phyloP scores from a whole-genome alignment of 2,329 filamentous ascomycete species.

The Chaetomium olivaceum region DNA sequence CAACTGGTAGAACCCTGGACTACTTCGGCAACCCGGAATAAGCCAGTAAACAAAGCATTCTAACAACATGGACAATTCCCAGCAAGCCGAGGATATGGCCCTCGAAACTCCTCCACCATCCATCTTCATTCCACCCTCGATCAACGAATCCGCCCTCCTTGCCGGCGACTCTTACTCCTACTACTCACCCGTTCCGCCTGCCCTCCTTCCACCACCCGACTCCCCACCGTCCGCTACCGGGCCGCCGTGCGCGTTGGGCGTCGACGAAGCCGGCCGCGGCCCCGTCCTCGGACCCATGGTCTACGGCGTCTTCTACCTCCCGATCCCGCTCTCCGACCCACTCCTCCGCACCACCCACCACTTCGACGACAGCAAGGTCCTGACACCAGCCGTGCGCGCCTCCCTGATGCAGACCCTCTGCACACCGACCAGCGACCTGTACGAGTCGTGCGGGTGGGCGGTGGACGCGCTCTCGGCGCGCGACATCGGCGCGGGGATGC shows the following conservation, averaged over 20 bases:
- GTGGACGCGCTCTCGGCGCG: constrained; percentile 77
- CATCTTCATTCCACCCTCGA: constrained; percentile 68
- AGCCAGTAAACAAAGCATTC: background rate
- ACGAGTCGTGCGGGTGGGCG: constrained; percentile 74
- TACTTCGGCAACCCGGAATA: background rate
- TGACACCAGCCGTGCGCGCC: constrained; percentile 77
- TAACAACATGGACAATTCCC: constrained; percentile 44
- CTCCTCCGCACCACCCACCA: constrained; percentile 77
- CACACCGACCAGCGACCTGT: constrained; percentile 55
- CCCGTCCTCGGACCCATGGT: constrained; percentile 86
- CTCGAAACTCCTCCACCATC: constrained; percentile 33
- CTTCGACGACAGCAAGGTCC: constrained; percentile 94
- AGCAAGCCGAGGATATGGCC: constrained; percentile 37
- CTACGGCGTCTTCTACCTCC: constrained; percentile 73
- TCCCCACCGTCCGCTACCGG: constrained; percentile 33
- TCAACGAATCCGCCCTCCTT: constrained; percentile 58
- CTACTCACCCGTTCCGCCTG: constrained; percentile 66
- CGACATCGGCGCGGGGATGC: constrained; percentile 79
- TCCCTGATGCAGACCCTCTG: constrained; percentile 70
- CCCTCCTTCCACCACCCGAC: constrained; percentile 51
- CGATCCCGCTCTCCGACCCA: constrained; percentile 66
- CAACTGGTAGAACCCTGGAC: background rate
- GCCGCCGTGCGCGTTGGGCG: constrained; percentile 73
- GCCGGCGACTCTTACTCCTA: constrained; percentile 69
- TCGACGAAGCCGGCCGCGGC: constrained; percentile 91